Evolutionary conservation across 2,329 filamentous ascomycete species (phyloP), one percentile per base, ranked within the genome.

Genomic region (Neoscytalidium dimidiatum): DNA sequence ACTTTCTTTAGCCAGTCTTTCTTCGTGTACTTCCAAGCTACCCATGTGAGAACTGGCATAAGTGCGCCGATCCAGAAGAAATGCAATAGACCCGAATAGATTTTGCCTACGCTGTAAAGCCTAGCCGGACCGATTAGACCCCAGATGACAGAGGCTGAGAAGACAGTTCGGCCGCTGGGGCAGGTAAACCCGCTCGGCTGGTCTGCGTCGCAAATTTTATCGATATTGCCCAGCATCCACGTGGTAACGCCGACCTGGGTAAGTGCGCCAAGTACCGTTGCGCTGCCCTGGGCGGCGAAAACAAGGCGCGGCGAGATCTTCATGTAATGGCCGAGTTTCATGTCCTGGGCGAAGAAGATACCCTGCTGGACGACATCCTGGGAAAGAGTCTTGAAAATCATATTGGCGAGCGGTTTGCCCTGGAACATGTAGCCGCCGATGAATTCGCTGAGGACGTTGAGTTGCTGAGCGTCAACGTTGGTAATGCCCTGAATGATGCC

Each of bases 361-460:
- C 64, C 64, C 13, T 65, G 64, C 64, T 61, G 43, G 13, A 65
- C 64, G 23, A 64, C 62, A 29, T 64, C 62, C 31, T 64, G 62
- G 6, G 38, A 49, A 8, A 64, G 62, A 3, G 68, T 71, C 66
- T 71, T 73, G 65, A 74, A 73, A 51, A 72, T 67, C 71, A 92
- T 92, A 83, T 91, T 88, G 56, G 88, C 88, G 66, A 92, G 81
- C 1, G 90, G 89, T 3, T 84, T 83, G 28, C 90, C 90, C 0
- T 89, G 89, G 57, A 90, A 84, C 82, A 92, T 89, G 75, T 92
- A 92, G 4, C 90, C 90, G 67, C 90, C 84, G 66, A 92, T 84
- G 70, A 75, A 74, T 38, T 72, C 69, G n/a, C 68, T 69, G 41
- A 74, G 68, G 19, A 92, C 88, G 69, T 92, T 92, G 38, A 92